Base-by-base conservation (phyloP, 1,284 basidiomycete species). In the Boletus calvinii region DNA sequence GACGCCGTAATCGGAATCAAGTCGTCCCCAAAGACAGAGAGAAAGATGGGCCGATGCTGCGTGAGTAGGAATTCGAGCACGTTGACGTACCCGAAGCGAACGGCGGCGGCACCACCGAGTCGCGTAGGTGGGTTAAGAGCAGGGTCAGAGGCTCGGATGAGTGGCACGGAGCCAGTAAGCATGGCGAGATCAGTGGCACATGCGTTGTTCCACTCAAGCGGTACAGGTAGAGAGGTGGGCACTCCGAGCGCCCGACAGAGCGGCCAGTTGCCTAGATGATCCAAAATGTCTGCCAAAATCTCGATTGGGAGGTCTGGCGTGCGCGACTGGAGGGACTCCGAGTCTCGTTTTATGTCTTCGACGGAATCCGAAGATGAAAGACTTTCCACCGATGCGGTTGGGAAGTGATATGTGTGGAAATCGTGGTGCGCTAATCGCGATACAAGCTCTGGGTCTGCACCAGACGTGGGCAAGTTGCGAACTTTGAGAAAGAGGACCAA, bases 261-360 rank as follows among this genome's bases (percentile, higher is more conserved):
- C 61, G 91, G 87, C 87, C 90, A 93, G 64, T 90, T 85, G 12
- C 83, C 85, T 10, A 90, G 69, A 59, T 83, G 79, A 57, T 90
- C 85, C 68, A 92, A 72, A 56, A 92, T 90, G 48, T 85, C 80
- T 8, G 85, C 83, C 31, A 92, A 71, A 38, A 92, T 77, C 66
- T 92, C 90, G 43, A 85, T 75, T 1, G 89, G 89, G 12, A 92
- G 75, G 64, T 84, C 81, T 22, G 79, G 78, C 2, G 76, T 73
- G 59, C 62, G 60, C n/a, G 57, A 50, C 37, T 48, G 62, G 62
- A 24, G 40, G 49, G 57, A 52, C 56, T 53, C 59, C 55, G 58
- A 50, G 61, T 56, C 57, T 61, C 56, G 32, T 24, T 40, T 59
- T 50, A 67, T 36, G 55, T 61, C 59, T 4, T 66, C 57, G 13